Conservation (phyloP, 345 rosid genomes). For the Clausena lansium region DNA sequence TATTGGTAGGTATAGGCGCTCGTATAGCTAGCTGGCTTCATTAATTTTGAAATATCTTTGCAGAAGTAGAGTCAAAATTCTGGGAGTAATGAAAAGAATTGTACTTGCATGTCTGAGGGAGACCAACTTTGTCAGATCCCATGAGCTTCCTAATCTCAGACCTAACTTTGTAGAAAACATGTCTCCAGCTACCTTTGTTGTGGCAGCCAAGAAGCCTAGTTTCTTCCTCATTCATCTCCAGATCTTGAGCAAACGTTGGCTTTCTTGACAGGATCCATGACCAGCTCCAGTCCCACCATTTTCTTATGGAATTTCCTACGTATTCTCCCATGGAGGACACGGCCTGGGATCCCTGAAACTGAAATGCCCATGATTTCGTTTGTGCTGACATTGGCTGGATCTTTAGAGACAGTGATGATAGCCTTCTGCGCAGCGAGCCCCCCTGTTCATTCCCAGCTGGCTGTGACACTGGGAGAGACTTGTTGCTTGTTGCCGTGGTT, state of each 20-base stretch:
- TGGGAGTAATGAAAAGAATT: slow-evolving; percentile 42
- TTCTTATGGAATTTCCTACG: slow-evolving; percentile 54
- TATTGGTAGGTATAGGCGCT: too few species aligned
- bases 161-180: slow-evolving; percentile 68
- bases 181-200: slow-evolving; percentile 77
- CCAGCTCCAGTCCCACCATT: slow-evolving; percentile 92
- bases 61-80: slow-evolving; percentile 32
- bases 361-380: slow-evolving; percentile 48
- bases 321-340: slow-evolving; percentile 57
- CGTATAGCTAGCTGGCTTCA: too few species aligned
- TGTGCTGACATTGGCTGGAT: slow-evolving; percentile 40
- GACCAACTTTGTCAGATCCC: slow-evolving; percentile 56
- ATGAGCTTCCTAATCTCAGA: slow-evolving; percentile 52
- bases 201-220: slow-evolving; percentile 53
- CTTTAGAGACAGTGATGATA: slow-evolving; percentile 71
- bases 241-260: slow-evolving; percentile 71
- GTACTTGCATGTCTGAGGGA: slow-evolving; percentile 63
- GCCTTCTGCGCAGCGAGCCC: slow-evolving; percentile 49
- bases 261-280: slow-evolving; percentile 81
- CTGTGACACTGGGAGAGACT: slow-evolving; percentile 55
- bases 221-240: slow-evolving; percentile 81
- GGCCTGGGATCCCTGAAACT: slow-evolving; percentile 61
- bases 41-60: background rate
- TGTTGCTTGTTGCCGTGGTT: background rate
- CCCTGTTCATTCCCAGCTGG: background rate